Evolutionary conservation across 2,329 filamentous ascomycete genomes (phyloP).

Genomic region (Talaromyces piceae): DNA sequence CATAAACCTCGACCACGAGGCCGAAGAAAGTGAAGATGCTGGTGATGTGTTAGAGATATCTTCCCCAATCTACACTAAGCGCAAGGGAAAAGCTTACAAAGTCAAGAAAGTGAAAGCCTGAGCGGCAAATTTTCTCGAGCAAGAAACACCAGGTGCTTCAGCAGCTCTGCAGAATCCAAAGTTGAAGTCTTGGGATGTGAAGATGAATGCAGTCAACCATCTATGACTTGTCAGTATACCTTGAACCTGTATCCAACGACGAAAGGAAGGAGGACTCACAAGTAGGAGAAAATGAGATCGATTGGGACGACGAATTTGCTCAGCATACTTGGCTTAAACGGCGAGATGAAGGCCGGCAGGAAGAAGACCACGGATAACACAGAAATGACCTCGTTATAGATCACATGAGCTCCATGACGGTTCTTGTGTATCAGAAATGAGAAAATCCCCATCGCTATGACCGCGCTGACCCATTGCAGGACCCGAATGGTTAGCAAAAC

Average conservation of each 20-base stretch:
- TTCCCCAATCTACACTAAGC: too few relatives aligned
- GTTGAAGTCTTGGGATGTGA: slow-evolving; percentile 40
- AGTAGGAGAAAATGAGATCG: slow-evolving; percentile 41
- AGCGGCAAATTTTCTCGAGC: slow-evolving; percentile 33
- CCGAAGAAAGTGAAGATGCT: slow-evolving; percentile 38
- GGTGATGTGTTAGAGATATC: neutral
- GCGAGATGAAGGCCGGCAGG: slow-evolving; percentile 35
- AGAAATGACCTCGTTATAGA: slow-evolving; percentile 35
- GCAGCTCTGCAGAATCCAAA: slow-evolving; percentile 22
- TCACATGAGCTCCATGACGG: slow-evolving; percentile 26
- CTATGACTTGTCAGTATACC: slow-evolving; percentile 16
- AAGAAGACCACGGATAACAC: slow-evolving; percentile 35
- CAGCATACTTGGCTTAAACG: slow-evolving; percentile 29
- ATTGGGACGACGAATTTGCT: slow-evolving; percentile 32
- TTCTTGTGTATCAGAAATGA: slow-evolving; percentile 32
- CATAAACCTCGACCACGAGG: slow-evolving; percentile 30
- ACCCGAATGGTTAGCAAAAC: slow-evolving; percentile 23
- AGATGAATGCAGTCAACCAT: slow-evolving; percentile 44
- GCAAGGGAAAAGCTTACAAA: slow-evolving; percentile 28
- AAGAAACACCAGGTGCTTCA: slow-evolving; percentile 26
- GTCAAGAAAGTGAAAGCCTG: slow-evolving; percentile 40
- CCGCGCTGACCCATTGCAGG: slow-evolving; percentile 32
- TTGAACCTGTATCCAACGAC: neutral
- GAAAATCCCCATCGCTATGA: slow-evolving; percentile 36
- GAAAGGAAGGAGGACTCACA: slow-evolving; percentile 26